phyloP scores from a whole-genome alignment of 2,329 filamentous ascomycete genomes.

The Aspergillus fumigatiaffinis region DNA sequence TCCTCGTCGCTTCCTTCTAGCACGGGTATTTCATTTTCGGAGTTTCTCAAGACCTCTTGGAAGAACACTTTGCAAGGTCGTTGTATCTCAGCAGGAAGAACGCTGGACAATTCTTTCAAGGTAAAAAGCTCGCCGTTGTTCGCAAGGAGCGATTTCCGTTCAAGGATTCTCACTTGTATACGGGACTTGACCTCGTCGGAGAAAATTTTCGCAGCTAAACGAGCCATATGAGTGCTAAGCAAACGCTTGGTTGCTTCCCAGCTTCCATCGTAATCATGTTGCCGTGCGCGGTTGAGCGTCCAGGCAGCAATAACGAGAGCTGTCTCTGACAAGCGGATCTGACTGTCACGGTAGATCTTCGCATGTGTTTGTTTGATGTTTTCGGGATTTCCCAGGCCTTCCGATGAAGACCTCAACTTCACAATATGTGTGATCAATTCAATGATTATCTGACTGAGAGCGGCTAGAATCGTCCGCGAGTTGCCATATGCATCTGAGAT shows the following conservation, averaged over 20 bases:
- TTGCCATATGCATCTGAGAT: conserved; percentile 31
- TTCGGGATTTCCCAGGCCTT: conserved; percentile 25
- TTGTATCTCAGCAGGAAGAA: conserved; percentile 28
- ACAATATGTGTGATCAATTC: conserved; percentile 39
- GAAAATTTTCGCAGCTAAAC: conserved; percentile 28
- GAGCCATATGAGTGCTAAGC: conserved; percentile 27
- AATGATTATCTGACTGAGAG: conserved; percentile 39
- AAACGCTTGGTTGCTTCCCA: conserved; percentile 27
- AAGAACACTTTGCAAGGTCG: conserved; percentile 21
- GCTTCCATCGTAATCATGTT: conserved; percentile 18
- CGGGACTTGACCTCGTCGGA: conserved; percentile 24
- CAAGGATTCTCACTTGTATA: conserved; percentile 30
- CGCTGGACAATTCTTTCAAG: conserved; percentile 25
- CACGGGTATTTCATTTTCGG: conserved; percentile 16
- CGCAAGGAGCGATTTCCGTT: conserved; percentile 30
- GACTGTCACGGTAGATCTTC: conserved; percentile 41
- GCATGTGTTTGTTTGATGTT: conserved; percentile 41
- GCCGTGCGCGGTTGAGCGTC: conserved; percentile 33
- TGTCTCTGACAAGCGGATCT: conserved; percentile 36
- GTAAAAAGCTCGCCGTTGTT: conserved; percentile 36
- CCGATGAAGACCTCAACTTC: conserved; percentile 28
- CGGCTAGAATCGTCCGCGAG: conserved; percentile 36
- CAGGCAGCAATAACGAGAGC: conserved; percentile 39
- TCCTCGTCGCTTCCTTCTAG: conserved; percentile 18
- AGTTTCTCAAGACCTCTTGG: conserved; percentile 16